Conservation (phyloP, 257 asterid species). For the Knoxia roxburghii region DNA sequence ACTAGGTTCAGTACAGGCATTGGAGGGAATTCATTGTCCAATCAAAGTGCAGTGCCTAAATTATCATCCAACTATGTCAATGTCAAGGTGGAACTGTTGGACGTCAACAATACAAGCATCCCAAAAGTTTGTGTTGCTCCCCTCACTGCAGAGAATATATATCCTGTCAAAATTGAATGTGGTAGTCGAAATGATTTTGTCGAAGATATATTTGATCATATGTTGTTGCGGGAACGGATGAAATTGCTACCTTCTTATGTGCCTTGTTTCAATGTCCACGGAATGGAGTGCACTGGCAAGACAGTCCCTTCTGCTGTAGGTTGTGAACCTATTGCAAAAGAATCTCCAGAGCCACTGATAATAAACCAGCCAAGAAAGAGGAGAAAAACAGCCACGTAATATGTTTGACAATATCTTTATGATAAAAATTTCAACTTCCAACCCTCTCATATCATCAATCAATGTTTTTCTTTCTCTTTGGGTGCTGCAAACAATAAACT, state of each 20-base stretch:
- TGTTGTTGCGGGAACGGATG: conserved; percentile 60
- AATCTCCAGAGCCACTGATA: conserved; percentile 35
- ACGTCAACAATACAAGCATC: conserved; percentile 21
- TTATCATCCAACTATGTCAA: conserved; percentile 20
- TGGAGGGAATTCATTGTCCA: conserved; percentile 19
- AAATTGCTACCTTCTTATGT: conserved; percentile 38
- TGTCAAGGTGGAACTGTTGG: conserved; percentile 47
- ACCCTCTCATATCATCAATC: conserved; percentile 1
- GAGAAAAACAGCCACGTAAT: conserved; percentile 77
- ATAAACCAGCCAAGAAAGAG: conserved; percentile 53
- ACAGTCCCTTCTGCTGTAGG: conserved; percentile 25
- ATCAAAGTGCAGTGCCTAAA: conserved; percentile 17
- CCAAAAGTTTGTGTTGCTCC: conserved; percentile 20
- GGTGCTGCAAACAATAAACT: not conserved
- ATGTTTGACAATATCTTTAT: not conserved
- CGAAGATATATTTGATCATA: conserved; percentile 65
- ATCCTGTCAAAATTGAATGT: conserved; percentile 42
- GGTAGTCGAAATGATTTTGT: conserved; percentile 27
- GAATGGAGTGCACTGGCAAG: conserved; percentile 25
- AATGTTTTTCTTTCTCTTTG: not conserved
- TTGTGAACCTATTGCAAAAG: conserved; percentile 29
- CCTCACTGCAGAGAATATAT: conserved; percentile 23
- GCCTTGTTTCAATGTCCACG: conserved; percentile 24
- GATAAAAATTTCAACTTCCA: not conserved
- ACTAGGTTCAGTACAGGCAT: conserved; percentile 20